Evolutionary conservation across 1,284 basidiomycete species (phyloP).

Genomic region (Mycosarcoma maydis): DNA sequence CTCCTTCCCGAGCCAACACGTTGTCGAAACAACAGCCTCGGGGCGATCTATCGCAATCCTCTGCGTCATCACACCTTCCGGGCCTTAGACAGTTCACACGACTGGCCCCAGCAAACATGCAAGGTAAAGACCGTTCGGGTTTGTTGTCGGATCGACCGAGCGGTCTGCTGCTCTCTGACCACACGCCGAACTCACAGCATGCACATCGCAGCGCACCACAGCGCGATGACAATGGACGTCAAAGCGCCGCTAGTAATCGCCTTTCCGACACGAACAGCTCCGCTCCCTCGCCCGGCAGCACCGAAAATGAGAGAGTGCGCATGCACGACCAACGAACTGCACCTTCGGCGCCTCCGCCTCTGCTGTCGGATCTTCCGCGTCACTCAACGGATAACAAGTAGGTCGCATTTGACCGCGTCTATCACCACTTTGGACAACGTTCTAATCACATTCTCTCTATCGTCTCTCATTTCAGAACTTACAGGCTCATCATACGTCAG

Average conservation of each 20-base stretch:
- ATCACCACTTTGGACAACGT: too few relatives aligned
- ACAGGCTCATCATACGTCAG: conserved; percentile 44
- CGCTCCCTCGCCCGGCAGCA: neutral
- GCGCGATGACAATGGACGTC: neutral
- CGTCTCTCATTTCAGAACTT: conserved; percentile 15
- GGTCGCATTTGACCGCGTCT: conserved; percentile 1
- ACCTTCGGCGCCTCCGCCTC: conserved; percentile 25
- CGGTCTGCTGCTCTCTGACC: neutral
- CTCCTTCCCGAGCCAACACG: neutral
- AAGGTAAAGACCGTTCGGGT: neutral
- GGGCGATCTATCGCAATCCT: neutral
- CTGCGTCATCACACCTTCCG: conserved; percentile 3
- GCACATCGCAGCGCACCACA: neutral
- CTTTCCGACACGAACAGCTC: neutral
- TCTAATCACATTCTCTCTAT: too few relatives aligned
- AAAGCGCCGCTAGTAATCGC: neutral
- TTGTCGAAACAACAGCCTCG: neutral
- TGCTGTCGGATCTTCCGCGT: conserved; percentile 24
- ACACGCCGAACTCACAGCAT: neutral
- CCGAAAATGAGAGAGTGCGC: neutral
- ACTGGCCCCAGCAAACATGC: neutral
- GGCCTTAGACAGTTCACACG: neutral
- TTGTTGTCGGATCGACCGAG: conserved; percentile 1
- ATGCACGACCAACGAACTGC: conserved; percentile 10
- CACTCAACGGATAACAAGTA: conserved; percentile 22